Base-by-base conservation (phyloP, 805 yeast genomes). In the Starmerella bombicola region DNA sequence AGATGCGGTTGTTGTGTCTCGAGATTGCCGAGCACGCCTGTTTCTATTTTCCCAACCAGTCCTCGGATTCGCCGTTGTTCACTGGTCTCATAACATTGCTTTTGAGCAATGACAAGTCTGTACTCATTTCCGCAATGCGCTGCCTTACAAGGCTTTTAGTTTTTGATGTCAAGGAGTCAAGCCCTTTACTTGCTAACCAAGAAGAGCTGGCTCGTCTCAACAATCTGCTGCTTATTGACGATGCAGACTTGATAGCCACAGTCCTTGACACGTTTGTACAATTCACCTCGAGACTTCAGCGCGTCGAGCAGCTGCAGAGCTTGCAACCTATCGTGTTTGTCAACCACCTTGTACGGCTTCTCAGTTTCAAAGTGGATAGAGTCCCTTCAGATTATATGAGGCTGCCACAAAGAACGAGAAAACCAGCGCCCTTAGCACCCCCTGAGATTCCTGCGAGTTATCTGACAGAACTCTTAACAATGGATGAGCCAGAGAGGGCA, bases 401-500 rank as follows among this genome's bases (percentile, higher is more conserved):
- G 41, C 56, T 43, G 43, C 65, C 49, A 52, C 61, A 50, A 52
- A 62, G 49, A 53, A 65, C 57, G 50, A 71, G 80, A n/a, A 68
- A 66, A 46, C 76, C 76, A 3, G 73, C 74, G 0, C 94, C 95
- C 2, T 64, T 68, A 1, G 64, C 67, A 4, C 76, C 85, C 4
- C 86, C 94, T 3, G 62, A 57, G 19, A 62, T 83, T 25, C 68
- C 78, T 3, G 62, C 62, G 2, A 68, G 67, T 3, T 65, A 84
- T 28, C 69, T 74, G 47, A 62, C 67, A n/a, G 71, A 77, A 33
- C 68, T 91, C 28, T 65, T 79, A 35, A 63, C 66, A 22, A 62
- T 85, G 40, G 71, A 76, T 10, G 98, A 91, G 61, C 97, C 97
- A 2, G 70, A 75, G 43, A 70, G 98, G 47, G 95, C 97, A 0